Evolutionary conservation across 192 early-diverging fungal genomes (phyloP), one percentile per base, ranked within the genome.

Genomic region (Dimargaris cristalligena): DNA sequence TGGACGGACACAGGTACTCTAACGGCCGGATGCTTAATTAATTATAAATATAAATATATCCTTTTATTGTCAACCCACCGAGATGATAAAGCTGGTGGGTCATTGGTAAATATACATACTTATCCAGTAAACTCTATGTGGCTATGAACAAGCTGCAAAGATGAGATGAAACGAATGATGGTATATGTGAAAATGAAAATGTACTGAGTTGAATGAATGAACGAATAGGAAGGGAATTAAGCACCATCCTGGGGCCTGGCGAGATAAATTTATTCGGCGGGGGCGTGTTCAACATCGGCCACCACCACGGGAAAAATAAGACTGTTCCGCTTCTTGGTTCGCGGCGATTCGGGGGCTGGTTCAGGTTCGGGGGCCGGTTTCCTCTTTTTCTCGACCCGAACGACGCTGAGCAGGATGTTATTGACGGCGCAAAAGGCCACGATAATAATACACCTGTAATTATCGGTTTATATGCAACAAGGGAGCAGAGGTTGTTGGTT

Each of bases 371-470:
- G 20, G 46, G 46, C n/a, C 46, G n/a, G n/a, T 25, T 47, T 47
- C 25, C 3, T 6, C 46, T 3, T 6, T 8, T 52, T 52, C 14
- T 52, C 23, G 14, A 25, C 28, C 20, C 50, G 50, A 14, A 25
- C 30, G 8, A 52, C 50, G 2, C 2, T 30, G 50, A 23, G 30
- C 14, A 52, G 54, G 2, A 56, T 33, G 23, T 34, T 56, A 34
- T 18, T 22, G 54, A 56, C 34, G 54, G 28, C 32, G 54, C 54
- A 3, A 33, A 29, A 56, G 8, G 54, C 9, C 16, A 56, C 29
- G 18, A 56, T 56, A 1, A 56, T 29, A 31, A 56, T 13, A 29
- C 54, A 56, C 47, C 47, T 48, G n/a, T n/a, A n/a, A n/a, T n/a
- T n/a, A n/a, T n/a, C n/a, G 16, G 38, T 6, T 6, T 41, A 41